Conservation (phyloP, 2,329 filamentous ascomycete genomes). For the Aspergillus pseudoglaucus region DNA sequence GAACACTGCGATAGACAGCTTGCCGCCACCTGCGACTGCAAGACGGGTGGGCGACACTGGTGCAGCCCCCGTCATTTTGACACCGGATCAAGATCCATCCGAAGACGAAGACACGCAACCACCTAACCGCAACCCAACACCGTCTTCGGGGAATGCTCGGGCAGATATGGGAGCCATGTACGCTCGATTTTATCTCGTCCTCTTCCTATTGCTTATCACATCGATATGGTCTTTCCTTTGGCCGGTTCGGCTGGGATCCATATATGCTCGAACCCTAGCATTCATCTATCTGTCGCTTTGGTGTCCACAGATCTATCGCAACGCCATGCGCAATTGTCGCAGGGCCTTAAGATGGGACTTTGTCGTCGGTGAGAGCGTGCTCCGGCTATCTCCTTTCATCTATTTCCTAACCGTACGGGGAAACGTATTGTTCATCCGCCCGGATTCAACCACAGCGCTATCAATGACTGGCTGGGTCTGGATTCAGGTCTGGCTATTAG, state of each 20-base stretch:
- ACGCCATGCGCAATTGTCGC: slow-evolving; percentile 82
- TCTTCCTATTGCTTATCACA: slow-evolving; percentile 52
- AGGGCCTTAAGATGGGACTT: slow-evolving; percentile 89
- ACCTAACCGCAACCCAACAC: slow-evolving; percentile 25
- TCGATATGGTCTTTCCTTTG: slow-evolving; percentile 55
- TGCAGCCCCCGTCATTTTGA: slow-evolving; percentile 52
- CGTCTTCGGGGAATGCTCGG: slow-evolving; percentile 28
- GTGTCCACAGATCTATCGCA: slow-evolving; percentile 86
- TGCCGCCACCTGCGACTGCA: slow-evolving; percentile 49
- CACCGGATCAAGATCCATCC: slow-evolving; percentile 52
- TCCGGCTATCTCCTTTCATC: slow-evolving; percentile 71
- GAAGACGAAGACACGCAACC: slow-evolving; percentile 28
- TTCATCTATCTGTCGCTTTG: slow-evolving; percentile 83
- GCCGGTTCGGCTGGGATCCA: slow-evolving; percentile 45
- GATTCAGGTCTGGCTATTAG: slow-evolving; percentile 74
- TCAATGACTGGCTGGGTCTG: slow-evolving; percentile 72
- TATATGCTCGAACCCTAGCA: slow-evolving; percentile 57
- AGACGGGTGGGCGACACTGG: slow-evolving; percentile 38
- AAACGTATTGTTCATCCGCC: slow-evolving; percentile 73
- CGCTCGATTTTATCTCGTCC: slow-evolving; percentile 55
- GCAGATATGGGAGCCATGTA: slow-evolving; percentile 54
- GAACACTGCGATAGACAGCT: slow-evolving; percentile 26
- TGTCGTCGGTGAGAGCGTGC: slow-evolving; percentile 71
- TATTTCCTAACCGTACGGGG: slow-evolving; percentile 76
- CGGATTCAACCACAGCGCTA: slow-evolving; percentile 60